phyloP scores from a whole-genome alignment of 202 grass and related monocot genomes.

The Bolboschoenoplectus hybrid region DNA sequence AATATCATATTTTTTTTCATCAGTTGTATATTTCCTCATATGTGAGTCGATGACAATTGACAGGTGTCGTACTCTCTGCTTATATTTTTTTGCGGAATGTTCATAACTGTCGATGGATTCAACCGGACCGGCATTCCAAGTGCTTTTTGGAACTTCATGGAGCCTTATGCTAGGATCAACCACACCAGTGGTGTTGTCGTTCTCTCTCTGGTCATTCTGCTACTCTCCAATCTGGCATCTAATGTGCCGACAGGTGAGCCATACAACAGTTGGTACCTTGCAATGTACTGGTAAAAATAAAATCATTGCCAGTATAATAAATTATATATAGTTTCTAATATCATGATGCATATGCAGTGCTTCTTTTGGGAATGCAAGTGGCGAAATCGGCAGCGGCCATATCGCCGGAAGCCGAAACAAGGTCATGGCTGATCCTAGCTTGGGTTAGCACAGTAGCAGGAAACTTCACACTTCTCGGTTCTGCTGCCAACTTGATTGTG shows the following conservation, averaged over 20 bases:
- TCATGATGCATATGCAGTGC: constrained; percentile 53
- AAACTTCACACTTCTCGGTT: constrained; percentile 94
- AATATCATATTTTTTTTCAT: too few species aligned
- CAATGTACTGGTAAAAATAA: constrained; percentile 14
- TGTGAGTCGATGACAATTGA: not conserved
- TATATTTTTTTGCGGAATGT: constrained; percentile 96
- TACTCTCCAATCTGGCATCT: constrained; percentile 93
- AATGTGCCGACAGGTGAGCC: constrained; percentile 82
- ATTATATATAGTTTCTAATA: not conserved
- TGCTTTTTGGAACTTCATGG: constrained; percentile 86
- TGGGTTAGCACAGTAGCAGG: constrained; percentile 99
- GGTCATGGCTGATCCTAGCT: constrained; percentile 88
- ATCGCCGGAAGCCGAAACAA: constrained; percentile 51
- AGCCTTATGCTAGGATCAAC: constrained; percentile 78
- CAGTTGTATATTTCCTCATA: not conserved
- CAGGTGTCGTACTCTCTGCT: constrained; percentile 95
- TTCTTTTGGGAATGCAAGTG: constrained; percentile 78
- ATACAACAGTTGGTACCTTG: not conserved
- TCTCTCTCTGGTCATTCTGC: constrained; percentile 69
- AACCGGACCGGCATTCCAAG: constrained; percentile 85
- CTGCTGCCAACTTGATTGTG: constrained; percentile 97
- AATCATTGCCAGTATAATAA: not conserved
- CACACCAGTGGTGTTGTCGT: constrained; percentile 61
- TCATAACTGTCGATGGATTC: constrained; percentile 92
- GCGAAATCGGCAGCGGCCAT: constrained; percentile 70